These are phyloP conservation scores for Heliosperma pusillum DNA, from an alignment of 148 eudicot species.

Conservation along the genomic window DNA sequence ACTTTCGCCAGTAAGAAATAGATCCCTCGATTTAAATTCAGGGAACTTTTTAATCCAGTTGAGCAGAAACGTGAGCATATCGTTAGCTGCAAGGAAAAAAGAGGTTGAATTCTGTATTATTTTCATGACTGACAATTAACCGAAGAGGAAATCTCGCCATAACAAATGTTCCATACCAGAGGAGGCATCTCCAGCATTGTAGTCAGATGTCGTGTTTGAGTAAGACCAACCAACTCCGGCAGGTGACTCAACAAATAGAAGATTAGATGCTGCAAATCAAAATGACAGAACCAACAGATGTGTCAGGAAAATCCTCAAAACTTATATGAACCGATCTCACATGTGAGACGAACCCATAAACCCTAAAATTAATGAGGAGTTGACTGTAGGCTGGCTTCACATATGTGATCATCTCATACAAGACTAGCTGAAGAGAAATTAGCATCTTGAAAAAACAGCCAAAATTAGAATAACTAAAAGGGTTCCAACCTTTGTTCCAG, in stretches of 20 bases:
- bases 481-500: slow-evolving; percentile 79
- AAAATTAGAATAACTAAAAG: neutral
- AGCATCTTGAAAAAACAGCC: neutral
- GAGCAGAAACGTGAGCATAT: slow-evolving; percentile 72
- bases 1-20: slow-evolving; percentile 93
- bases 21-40: slow-evolving; percentile 51
- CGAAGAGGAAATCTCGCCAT: too few species aligned
- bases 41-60: slow-evolving; percentile 85
- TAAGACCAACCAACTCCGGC: slow-evolving; percentile 99
- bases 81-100: slow-evolving; percentile 52
- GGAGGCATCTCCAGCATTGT: slow-evolving; percentile 67
- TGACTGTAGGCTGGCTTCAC: too few species aligned
- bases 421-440: neutral
- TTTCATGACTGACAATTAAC: neutral
- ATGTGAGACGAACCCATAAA: too few species aligned
- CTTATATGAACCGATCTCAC: too few species aligned
- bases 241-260: slow-evolving; percentile 93
- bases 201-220: slow-evolving; percentile 82
- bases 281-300: neutral
- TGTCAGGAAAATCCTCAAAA: neutral
- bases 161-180: slow-evolving; percentile 51
- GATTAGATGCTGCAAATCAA: slow-evolving; percentile 63
- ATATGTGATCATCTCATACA: too few species aligned
- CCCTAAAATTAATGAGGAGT: too few species aligned
- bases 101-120: neutral